These are phyloP conservation scores for Ashbya aceris DNA, from an alignment of 1,139 yeast species.

Conservation along the genomic window DNA sequence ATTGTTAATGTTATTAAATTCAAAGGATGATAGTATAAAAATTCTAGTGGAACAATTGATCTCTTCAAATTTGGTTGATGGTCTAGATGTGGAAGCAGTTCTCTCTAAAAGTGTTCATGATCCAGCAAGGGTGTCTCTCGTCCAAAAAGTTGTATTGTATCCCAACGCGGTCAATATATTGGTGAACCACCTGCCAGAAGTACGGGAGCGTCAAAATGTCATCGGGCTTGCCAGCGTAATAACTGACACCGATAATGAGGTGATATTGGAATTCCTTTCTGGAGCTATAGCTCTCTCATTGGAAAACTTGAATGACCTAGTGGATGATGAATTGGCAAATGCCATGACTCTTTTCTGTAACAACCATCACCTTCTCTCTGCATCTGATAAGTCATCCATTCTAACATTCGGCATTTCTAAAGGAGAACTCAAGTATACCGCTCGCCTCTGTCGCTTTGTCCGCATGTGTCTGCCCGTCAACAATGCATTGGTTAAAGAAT, in stretches of 20 bases:
- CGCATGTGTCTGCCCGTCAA: constrained; percentile 11
- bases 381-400: constrained; percentile 16
- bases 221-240: constrained; percentile 16
- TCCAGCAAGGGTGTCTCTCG: not conserved
- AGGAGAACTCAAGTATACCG: constrained; percentile 24
- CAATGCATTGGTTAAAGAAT: constrained; percentile 16
- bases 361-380: constrained; percentile 8
- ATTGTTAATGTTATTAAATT: no score
- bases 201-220: constrained; percentile 7
- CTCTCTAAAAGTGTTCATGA: not conserved
- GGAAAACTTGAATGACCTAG: constrained; percentile 7
- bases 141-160: not conserved
- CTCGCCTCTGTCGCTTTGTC: constrained; percentile 25
- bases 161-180: constrained; percentile 1
- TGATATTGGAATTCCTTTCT: constrained; percentile 3
- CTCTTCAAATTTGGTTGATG: constrained; percentile 5
- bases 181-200: not conserved
- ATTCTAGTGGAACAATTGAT: constrained; percentile 3
- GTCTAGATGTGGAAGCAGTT: constrained; percentile 1
- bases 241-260: constrained; percentile 1
- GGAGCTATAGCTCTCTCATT: constrained; percentile 12
- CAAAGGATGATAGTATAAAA: not conserved
- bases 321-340: constrained; percentile 1
- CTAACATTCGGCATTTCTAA: constrained; percentile 22
- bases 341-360: constrained; percentile 6